phyloP scores from a whole-genome alignment of 2,329 filamentous ascomycete genomes.

The Ophiocordyceps camponoti-saundersi region DNA sequence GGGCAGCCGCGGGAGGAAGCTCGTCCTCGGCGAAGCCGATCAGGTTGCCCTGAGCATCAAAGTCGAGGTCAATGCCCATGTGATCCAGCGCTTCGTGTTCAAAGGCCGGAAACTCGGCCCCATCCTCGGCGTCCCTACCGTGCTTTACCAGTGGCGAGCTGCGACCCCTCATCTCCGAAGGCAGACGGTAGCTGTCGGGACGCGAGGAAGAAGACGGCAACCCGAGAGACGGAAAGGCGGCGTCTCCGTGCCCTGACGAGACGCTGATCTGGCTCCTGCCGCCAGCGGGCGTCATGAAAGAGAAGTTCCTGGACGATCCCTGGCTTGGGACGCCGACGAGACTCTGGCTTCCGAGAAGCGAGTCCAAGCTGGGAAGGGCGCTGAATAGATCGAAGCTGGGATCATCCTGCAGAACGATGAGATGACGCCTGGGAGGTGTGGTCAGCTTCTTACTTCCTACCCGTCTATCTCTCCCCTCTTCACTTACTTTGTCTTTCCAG shows the following conservation, averaged over 20 bases:
- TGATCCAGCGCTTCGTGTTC: constrained; percentile 20
- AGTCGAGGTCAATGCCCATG: constrained; percentile 27
- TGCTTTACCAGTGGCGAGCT: constrained; percentile 12
- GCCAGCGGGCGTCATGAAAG: constrained; percentile 25
- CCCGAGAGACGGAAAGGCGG: constrained; percentile 13
- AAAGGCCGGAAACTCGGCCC: constrained; percentile 15
- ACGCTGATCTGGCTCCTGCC: constrained; percentile 11
- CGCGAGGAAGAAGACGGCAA: constrained; percentile 18
- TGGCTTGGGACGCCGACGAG: constrained; percentile 18
- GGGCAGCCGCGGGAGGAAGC: constrained; percentile 17
- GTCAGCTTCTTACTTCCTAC: constrained; percentile 1
- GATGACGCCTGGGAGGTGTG: constrained; percentile 40
- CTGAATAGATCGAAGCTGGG: constrained; percentile 44
- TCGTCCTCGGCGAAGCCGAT: constrained; percentile 22
- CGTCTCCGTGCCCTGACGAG: constrained; percentile 11
- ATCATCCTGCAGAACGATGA: constrained; percentile 68
- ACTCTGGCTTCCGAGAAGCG: constrained; percentile 18
- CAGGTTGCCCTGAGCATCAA: constrained; percentile 34
- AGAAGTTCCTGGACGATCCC: constrained; percentile 18
- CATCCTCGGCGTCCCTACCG: constrained; percentile 5
- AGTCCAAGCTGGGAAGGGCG: constrained; percentile 14
- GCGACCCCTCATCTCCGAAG: constrained; percentile 15
- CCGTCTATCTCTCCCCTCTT: constrained; percentile 11
- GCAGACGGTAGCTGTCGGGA: constrained; percentile 14
- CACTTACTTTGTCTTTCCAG: constrained; percentile 53